phyloP scores from a whole-genome alignment of 2,329 filamentous ascomycete genomes.

The Septoria linicola region DNA sequence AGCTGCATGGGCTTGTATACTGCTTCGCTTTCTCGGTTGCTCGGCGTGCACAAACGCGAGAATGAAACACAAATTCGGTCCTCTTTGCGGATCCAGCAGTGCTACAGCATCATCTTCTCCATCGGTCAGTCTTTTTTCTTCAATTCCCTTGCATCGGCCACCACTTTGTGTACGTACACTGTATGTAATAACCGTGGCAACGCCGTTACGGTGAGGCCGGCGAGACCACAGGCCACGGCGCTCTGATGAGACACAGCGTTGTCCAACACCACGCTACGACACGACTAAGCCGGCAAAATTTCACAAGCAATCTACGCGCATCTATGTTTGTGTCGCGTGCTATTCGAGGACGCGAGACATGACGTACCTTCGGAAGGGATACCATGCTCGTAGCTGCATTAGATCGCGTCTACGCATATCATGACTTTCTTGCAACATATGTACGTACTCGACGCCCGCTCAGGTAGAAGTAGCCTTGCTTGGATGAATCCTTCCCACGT shows the following conservation, averaged over 20 bases:
- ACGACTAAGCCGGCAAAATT: slow-evolving; percentile 25
- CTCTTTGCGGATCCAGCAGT: slow-evolving; percentile 20
- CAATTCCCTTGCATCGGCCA: slow-evolving; percentile 25
- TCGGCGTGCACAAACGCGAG: slow-evolving; percentile 23
- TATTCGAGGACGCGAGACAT: slow-evolving; percentile 13
- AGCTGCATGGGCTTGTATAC: slow-evolving; percentile 12
- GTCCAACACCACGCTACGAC: slow-evolving; percentile 21
- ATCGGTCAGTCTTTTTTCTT: slow-evolving; percentile 4
- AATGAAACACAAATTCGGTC: slow-evolving; percentile 24
- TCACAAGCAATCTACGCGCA: slow-evolving; percentile 23
- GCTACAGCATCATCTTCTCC: slow-evolving; percentile 23
- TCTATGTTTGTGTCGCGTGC: slow-evolving; percentile 22
- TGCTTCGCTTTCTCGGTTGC: slow-evolving; percentile 17
- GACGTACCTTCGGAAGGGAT: slow-evolving; percentile 15
- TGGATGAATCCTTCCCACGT: slow-evolving; percentile 15
- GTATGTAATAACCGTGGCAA: slow-evolving; percentile 26
- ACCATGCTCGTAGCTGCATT: slow-evolving; percentile 19
- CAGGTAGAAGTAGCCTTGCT: slow-evolving; percentile 18
- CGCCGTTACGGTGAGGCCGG: slow-evolving; percentile 23
- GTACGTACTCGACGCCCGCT: slow-evolving; percentile 10
- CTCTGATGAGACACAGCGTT: slow-evolving; percentile 11
- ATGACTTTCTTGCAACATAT: slow-evolving; percentile 20
- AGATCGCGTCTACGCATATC: slow-evolving; percentile 9
- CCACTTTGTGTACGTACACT: slow-evolving; percentile 16
- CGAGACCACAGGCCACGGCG: slow-evolving; percentile 2